Conservation (phyloP, 202 grass and related monocot genomes). For the Zizania palustris region DNA sequence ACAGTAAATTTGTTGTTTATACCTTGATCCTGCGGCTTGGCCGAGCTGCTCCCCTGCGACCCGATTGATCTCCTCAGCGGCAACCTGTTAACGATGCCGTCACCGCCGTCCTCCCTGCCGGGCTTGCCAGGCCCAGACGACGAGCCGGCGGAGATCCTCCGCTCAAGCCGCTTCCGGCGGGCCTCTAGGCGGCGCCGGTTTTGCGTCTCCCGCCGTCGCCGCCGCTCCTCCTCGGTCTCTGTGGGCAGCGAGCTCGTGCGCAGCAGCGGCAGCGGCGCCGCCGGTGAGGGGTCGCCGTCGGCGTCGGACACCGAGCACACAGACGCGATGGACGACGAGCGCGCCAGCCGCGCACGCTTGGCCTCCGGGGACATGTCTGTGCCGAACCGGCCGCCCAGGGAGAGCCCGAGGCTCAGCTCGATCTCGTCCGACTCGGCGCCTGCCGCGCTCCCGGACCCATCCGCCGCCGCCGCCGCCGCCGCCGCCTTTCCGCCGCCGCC, state of each 20-base stretch:
- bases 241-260: slow-evolving; percentile 85
- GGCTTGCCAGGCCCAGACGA: slow-evolving; percentile 14
- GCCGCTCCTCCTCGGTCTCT: slow-evolving; percentile 69
- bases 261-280: slow-evolving; percentile 49
- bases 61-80: slow-evolving; percentile 47
- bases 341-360: slow-evolving; percentile 49
- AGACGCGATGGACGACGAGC: slow-evolving; percentile 78
- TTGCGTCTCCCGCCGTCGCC: slow-evolving; percentile 78
- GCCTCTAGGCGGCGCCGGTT: slow-evolving; percentile 65
- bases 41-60: slow-evolving; percentile 60
- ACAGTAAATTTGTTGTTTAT: background rate
- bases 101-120: slow-evolving; percentile 30
- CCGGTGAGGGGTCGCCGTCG: slow-evolving; percentile 37
- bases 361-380: slow-evolving; percentile 48
- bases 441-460: slow-evolving; percentile 16
- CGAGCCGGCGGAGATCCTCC: slow-evolving; percentile 61
- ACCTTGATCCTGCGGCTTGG: slow-evolving; percentile 45
- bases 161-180: slow-evolving; percentile 70
- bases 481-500: slow-evolving; percentile 26
- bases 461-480: background rate
- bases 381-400: slow-evolving; percentile 70
- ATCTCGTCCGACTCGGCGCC: slow-evolving; percentile 61
- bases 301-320: slow-evolving; percentile 51
- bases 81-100: background rate
- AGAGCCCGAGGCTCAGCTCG: slow-evolving; percentile 81